Evolutionary conservation across 306 rosid species (phyloP).

Genomic region (Sphenostylis stenocarpa): DNA sequence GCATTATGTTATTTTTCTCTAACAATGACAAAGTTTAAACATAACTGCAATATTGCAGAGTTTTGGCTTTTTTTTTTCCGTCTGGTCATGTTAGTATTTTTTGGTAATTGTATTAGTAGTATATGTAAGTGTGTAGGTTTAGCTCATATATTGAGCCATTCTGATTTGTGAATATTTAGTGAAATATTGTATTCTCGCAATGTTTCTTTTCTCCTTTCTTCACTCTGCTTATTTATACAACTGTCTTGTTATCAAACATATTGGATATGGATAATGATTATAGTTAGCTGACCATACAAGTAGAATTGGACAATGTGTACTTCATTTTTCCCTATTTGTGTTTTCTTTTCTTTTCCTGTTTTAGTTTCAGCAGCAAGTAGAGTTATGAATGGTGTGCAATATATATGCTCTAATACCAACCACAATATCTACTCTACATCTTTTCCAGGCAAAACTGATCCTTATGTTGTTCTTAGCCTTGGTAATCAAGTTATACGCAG

Average conservation of each 20-base stretch:
- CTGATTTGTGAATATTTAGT: background rate
- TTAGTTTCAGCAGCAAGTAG: background rate
- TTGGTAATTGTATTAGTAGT: background rate
- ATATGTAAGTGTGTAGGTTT: background rate
- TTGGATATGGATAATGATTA: background rate
- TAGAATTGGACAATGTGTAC: background rate
- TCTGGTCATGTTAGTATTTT: no score
- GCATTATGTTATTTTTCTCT: background rate
- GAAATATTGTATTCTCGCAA: background rate
- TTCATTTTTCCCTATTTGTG: background rate
- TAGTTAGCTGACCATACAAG: background rate
- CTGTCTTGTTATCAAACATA: background rate
- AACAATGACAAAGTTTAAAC: background rate
- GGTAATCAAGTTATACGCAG: conserved; percentile 89
- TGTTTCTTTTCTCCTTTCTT: background rate
- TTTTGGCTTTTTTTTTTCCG: background rate
- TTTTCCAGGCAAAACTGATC: conserved; percentile 91
- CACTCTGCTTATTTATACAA: background rate
- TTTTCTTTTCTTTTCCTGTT: background rate
- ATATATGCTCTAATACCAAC: background rate
- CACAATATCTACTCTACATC: background rate
- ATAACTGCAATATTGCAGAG: background rate
- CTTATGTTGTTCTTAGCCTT: conserved; percentile 77
- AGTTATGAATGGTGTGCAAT: background rate
- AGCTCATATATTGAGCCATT: background rate